A percentile compares a stretch with the other conserved stretches of the same genome.
Evolutionary conservation across 129 eudicot species (phyloP).

Genomic region (Ambrosia trifida): DNA sequence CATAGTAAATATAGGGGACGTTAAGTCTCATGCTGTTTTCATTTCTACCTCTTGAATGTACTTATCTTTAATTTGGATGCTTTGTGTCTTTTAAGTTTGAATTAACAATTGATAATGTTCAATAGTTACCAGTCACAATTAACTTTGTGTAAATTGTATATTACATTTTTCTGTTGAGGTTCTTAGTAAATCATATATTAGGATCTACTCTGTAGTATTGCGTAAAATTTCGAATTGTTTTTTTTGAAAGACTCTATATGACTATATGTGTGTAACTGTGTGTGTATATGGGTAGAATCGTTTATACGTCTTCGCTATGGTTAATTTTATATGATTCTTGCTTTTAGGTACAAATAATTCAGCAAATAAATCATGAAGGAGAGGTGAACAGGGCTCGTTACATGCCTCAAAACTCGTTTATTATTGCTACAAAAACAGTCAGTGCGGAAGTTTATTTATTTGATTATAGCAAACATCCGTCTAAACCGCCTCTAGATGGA

Average conservation of each 20-base stretch:
- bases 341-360: conserved; percentile 89
- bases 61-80: neutral
- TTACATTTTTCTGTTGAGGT: neutral
- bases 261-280: too few species aligned
- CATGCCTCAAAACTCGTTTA: conserved; percentile 90
- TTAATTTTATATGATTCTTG: conserved; percentile 1
- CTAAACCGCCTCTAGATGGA: conserved; percentile 86
- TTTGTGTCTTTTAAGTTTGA: neutral
- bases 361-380: conserved; percentile 94
- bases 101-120: neutral
- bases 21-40: too few species aligned
- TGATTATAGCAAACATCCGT: conserved; percentile 94
- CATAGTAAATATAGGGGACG: too few species aligned
- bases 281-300: neutral
- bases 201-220: neutral
- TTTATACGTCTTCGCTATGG: neutral
- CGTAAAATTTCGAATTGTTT: too few species aligned
- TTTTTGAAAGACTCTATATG: too few species aligned
- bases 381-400: conserved; percentile 98
- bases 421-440: conserved; percentile 92
- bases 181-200: neutral
- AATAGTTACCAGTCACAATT: neutral
- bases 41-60: too few species aligned
- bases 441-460: conserved; percentile 93
- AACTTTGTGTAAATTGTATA: neutral